phyloP scores from a whole-genome alignment of 108 stramenopile genomes.

The Skeletonema potamos region DNA sequence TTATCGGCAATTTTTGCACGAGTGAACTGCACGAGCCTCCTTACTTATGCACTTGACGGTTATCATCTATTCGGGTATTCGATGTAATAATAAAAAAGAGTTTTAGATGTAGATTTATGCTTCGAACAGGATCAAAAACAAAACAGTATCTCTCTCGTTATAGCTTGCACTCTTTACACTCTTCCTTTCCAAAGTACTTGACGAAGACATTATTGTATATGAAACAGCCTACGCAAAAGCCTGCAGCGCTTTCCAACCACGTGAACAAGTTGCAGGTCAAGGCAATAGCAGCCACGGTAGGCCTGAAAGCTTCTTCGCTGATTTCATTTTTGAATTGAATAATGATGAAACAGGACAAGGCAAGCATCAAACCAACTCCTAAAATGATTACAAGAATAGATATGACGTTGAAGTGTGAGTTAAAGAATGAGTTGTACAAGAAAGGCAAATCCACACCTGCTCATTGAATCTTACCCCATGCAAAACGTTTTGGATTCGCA shows the following conservation, averaged over 20 bases:
- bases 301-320: constrained; percentile 11
- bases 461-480: constrained; percentile 22
- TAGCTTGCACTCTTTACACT: constrained; percentile 60
- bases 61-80: not conserved
- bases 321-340: constrained; percentile 27
- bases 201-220: constrained; percentile 51
- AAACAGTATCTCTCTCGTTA: constrained; percentile 3
- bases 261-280: constrained; percentile 50
- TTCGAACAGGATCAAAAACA: not conserved
- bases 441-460: not conserved
- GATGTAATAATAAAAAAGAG: not conserved
- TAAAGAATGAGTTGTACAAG: not conserved
- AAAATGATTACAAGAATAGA: not conserved
- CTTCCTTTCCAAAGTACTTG: constrained; percentile 33
- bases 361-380: constrained; percentile 49
- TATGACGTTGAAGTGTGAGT: not conserved
- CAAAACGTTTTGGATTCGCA: constrained; percentile 58
- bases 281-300: constrained; percentile 20
- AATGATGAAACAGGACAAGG: constrained; percentile 32
- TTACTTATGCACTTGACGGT: too few relatives aligned
- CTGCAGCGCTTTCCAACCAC: constrained; percentile 50
- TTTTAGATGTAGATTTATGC: not conserved
- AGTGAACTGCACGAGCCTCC: too few relatives aligned
- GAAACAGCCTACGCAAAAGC: constrained; percentile 65
- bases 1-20: constrained; percentile 28